These are phyloP conservation scores for Wolfiporia cocos DNA, from an alignment of 1,284 basidiomycete species.

Conservation along the genomic window DNA sequence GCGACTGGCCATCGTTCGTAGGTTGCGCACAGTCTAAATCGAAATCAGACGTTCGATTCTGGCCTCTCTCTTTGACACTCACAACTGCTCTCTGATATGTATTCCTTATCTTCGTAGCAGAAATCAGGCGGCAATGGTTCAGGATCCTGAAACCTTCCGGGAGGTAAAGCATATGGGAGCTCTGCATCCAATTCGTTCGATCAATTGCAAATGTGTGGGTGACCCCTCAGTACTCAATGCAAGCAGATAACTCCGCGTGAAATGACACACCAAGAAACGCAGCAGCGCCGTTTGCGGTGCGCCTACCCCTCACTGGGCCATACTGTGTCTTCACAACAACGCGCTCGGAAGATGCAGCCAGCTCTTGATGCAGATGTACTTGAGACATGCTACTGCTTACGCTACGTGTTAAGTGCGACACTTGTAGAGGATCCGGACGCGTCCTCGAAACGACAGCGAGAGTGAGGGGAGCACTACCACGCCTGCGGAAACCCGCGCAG, in stretches of 20 bases:
- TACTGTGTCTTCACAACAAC: conserved; percentile 47
- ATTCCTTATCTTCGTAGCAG: conserved; percentile 54
- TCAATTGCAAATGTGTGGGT: too few species aligned
- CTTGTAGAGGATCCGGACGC: too few species aligned
- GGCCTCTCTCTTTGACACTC: conserved; percentile 17
- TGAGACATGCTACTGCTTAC: too few species aligned
- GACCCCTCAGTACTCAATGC: too few species aligned
- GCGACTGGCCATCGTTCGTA: conserved; percentile 55
- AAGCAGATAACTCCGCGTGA: too few species aligned
- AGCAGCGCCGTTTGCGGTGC: conserved; percentile 50
- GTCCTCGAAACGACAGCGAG: too few species aligned
- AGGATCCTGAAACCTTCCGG: conserved; percentile 58
- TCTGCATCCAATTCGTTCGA: conserved; percentile 38
- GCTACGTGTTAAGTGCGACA: too few species aligned
- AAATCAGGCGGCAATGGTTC: conserved; percentile 44
- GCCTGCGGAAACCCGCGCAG: too few species aligned
- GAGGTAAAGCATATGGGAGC: conserved; percentile 66
- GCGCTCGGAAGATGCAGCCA: conserved; percentile 28
- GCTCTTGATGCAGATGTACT: conserved; percentile 24
- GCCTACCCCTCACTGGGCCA: conserved; percentile 50
- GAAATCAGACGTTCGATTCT: neutral
- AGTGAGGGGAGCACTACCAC: too few species aligned
- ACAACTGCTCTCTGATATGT: conserved; percentile 56
- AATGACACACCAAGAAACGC: conserved; percentile 51
- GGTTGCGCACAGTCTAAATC: conserved; percentile 53